Conservation (phyloP, 2,329 filamentous ascomycete species). For the Botryotinia calthae region DNA sequence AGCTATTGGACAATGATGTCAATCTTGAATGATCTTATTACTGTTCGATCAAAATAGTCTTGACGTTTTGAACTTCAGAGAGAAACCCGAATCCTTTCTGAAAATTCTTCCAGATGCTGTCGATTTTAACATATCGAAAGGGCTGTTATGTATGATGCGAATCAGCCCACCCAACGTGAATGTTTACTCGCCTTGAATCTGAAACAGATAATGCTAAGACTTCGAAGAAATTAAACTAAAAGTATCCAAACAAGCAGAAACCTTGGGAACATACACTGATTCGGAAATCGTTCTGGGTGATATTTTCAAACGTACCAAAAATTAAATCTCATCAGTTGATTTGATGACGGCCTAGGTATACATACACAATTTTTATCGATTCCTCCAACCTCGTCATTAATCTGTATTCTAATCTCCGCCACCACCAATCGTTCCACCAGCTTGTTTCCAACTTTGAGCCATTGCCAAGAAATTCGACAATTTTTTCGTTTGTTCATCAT, state of each 20-base stretch:
- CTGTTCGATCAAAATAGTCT: not conserved
- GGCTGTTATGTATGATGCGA: not conserved
- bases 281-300: not conserved
- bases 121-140: not conserved
- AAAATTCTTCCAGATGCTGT: not conserved
- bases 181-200: too few species aligned
- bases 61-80: not conserved
- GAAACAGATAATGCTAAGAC: not conserved
- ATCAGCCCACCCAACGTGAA: not conserved
- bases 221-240: not conserved
- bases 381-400: not conserved
- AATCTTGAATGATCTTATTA: not conserved
- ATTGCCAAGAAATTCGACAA: conserved; percentile 79
- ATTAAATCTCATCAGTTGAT: not conserved
- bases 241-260: not conserved
- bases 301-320: not conserved
- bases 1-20: not conserved
- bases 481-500: conserved; percentile 82
- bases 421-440: conserved; percentile 32
- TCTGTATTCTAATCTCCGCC: conserved; percentile 5
- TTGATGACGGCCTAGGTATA: conserved; percentile 1
- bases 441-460: conserved; percentile 68
- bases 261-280: not conserved
- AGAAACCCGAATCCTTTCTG: not conserved
- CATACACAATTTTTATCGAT: not conserved